Percentiles rank a stretch among this genome's conserved stretches.
phyloP scores from a whole-genome alignment of 768 basidiomycete genomes.

The Mycena rosella region DNA sequence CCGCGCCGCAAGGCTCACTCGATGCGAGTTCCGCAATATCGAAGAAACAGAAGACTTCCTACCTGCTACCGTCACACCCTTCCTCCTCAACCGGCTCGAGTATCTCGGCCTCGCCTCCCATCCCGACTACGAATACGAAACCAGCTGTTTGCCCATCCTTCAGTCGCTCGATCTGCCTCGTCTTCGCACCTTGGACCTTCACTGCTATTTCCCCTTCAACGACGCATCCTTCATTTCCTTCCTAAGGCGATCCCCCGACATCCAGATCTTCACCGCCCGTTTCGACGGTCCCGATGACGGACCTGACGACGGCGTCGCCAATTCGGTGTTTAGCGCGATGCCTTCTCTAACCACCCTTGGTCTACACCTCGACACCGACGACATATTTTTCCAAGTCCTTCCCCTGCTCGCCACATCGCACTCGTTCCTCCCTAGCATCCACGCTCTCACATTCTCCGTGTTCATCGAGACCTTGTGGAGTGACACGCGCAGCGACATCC shows the following conservation, averaged over 20 bases:
- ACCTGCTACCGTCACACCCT: not conserved
- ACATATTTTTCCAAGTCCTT: not conserved
- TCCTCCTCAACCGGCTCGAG: not conserved
- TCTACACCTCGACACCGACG: not conserved
- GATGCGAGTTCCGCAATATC: not conserved
- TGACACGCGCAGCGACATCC: not conserved
- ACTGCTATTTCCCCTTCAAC: not conserved
- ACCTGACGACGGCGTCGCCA: not conserved
- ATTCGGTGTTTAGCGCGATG: not conserved
- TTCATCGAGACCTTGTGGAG: not conserved
- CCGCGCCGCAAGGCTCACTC: not conserved
- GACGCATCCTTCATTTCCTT: not conserved
- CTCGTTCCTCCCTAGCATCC: not conserved
- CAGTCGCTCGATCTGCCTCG: not conserved
- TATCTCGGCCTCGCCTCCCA: not conserved
- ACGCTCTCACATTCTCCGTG: not conserved
- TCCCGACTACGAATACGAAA: not conserved
- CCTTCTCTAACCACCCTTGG: not conserved
- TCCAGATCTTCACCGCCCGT: not conserved
- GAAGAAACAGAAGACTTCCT: accelerated
- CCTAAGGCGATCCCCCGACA: not conserved
- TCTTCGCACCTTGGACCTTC: not conserved
- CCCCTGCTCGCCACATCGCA: not conserved
- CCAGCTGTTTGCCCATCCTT: not conserved
- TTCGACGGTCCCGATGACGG: not conserved